Base-by-base conservation (phyloP, 495 filamentous ascomycete genomes). In the Aspergillus sparsus region DNA sequence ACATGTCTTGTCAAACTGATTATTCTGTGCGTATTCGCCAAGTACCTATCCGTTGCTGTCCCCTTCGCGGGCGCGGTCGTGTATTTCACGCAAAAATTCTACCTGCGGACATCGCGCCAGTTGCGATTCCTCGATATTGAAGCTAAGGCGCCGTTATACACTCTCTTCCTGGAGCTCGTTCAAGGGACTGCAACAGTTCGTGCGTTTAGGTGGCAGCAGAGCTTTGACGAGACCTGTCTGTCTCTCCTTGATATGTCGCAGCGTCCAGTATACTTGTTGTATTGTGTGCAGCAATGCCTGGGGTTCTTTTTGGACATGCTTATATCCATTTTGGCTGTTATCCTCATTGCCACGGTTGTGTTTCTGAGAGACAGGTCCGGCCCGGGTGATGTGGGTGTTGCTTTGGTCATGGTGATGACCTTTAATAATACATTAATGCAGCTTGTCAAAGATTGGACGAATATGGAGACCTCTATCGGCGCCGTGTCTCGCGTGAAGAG, bases 281-380 rank as follows among this genome's bases (percentile, higher is more conserved):
- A 86, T 80, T 83, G 74, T 81, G 41, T 89, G 78, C 75, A 90
- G 83, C 77, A 87, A 39, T 92, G 89, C 87, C 77, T 93, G 65
- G 80, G 76, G 10, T 80, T 87, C 68, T 80, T 87, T 12, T 82
- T 91, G 77, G 70, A 85, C 12, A 59, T 88, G 1, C 73, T 91
- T 1, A 75, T 81, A 57, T 79, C 85, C 2, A 74, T 82, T 36
- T 81, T 91, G 31, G 80, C 87, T 0, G 71, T 77, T 5, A 64
- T 85, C 4, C 80, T 90, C 3, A 63, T 72, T 10, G 52, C 53
- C 7, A 62, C 89, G 9, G 49, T 80, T 2, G 77, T 79, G 1
- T 27, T 16, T 5, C 34, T 67, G 8, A 79, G 77, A 6, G 69
- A 68, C 33, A 18, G 15, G 11, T 34, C 61, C 13, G 83, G 85